phyloP scores from a whole-genome alignment of 495 filamentous ascomycete genomes.

The Lasiosphaeria miniovina region DNA sequence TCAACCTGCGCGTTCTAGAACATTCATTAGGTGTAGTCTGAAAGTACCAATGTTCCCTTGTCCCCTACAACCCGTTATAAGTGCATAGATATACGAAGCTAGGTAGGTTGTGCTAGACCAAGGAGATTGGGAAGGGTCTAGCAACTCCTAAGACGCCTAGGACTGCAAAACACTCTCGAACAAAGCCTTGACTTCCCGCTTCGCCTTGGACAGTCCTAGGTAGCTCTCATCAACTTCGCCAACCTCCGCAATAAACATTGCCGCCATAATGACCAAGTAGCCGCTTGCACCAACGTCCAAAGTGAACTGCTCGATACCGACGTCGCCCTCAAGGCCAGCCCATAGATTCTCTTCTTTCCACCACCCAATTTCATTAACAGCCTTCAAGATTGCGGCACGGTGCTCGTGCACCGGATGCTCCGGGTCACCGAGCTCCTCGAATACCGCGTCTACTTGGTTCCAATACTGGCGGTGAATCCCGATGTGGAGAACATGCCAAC shows the following conservation, averaged over 20 bases:
- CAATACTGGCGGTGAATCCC: not conserved
- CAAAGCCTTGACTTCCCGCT: not conserved
- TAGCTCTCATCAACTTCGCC: not conserved
- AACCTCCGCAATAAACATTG: not conserved
- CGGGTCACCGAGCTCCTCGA: not conserved
- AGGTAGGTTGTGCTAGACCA: not conserved
- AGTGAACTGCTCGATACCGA: not conserved
- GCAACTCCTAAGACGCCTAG: not conserved
- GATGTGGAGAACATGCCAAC: not conserved
- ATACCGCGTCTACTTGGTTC: not conserved
- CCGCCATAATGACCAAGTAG: not conserved
- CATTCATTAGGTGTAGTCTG: not conserved
- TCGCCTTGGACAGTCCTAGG: not conserved
- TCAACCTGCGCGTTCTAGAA: too few relatives aligned
- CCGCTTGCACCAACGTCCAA: not conserved
- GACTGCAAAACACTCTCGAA: not conserved
- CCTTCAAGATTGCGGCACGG: not conserved
- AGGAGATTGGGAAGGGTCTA: not conserved
- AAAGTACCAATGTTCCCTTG: not conserved
- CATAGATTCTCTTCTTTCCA: not conserved
- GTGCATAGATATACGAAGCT: not conserved
- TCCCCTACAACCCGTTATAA: not conserved
- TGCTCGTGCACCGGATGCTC: not conserved
- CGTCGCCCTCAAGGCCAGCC: not conserved
- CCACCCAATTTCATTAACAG: not conserved